Conservation (phyloP, 1,284 basidiomycete species). For the Pseudozyma thailandica region DNA sequence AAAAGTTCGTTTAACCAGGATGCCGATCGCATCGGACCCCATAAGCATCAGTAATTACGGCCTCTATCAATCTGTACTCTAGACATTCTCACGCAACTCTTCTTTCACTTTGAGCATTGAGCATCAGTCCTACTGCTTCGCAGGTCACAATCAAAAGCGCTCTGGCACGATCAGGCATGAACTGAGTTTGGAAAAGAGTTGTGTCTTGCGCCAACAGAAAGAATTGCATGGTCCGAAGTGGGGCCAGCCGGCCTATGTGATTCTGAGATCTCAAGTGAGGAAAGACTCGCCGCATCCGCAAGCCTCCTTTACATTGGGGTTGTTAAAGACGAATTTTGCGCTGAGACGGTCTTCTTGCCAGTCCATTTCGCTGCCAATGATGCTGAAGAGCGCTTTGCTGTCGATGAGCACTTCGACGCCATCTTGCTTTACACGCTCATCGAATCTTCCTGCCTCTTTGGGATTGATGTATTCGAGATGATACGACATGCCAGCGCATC, state of each 20-base stretch:
- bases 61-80: conserved; percentile 18
- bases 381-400: conserved; percentile 95
- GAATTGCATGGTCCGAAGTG: neutral
- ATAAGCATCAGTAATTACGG: no score
- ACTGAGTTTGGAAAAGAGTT: no score
- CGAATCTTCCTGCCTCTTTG: conserved; percentile 81
- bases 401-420: conserved; percentile 90
- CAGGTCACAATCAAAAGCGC: no score
- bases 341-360: conserved; percentile 79
- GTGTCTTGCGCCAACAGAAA: no score
- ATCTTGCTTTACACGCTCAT: conserved; percentile 86
- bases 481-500: conserved; percentile 98
- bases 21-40: no score
- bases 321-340: conserved; percentile 91
- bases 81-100: conserved; percentile 12
- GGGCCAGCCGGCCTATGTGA: neutral
- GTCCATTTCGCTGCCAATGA: conserved; percentile 99
- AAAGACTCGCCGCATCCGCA: conserved; percentile 90
- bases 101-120: neutral
- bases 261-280: conserved; percentile 64
- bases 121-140: no score
- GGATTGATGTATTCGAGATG: conserved; percentile 88
- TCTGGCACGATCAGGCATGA: no score
- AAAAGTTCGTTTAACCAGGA: no score
- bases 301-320: conserved; percentile 77